A percentile compares a stretch with the other conserved stretches of the same genome.
Conservation (phyloP, 1,284 basidiomycete genomes). For the Malassezia restricta region DNA sequence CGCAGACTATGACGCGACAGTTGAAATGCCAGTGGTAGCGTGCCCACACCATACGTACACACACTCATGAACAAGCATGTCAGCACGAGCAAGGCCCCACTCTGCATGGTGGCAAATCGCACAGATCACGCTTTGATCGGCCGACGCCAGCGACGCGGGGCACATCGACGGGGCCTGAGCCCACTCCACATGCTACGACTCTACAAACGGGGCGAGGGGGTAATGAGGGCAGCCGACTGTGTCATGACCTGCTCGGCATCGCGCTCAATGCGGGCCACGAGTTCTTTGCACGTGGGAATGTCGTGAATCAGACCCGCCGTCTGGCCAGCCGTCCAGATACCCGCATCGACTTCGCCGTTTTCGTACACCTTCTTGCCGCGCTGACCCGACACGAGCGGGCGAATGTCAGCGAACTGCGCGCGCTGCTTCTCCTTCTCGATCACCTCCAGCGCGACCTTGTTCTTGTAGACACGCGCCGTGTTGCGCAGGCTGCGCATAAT, state of each 20-base stretch:
- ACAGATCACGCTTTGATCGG: neutral
- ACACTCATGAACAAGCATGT: slow-evolving; percentile 24
- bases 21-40: slow-evolving; percentile 28
- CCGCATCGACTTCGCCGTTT: slow-evolving; percentile 69
- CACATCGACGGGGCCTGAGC: too few relatives aligned
- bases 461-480: slow-evolving; percentile 78
- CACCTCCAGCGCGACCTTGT: slow-evolving; percentile 66
- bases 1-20: slow-evolving; percentile 31
- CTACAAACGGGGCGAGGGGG: too few relatives aligned
- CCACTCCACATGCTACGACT: too few relatives aligned
- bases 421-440: slow-evolving; percentile 69
- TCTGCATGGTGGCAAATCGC: slow-evolving; percentile 3
- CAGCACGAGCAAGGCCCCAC: neutral
- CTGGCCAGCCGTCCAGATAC: slow-evolving; percentile 76
- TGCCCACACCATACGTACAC: slow-evolving; percentile 33
- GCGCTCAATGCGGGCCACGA: slow-evolving; percentile 60
- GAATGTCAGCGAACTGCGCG: slow-evolving; percentile 74
- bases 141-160: neutral
- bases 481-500: slow-evolving; percentile 73
- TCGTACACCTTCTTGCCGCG: slow-evolving; percentile 71
- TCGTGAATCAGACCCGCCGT: slow-evolving; percentile 71
- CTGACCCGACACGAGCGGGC: slow-evolving; percentile 63
- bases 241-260: slow-evolving; percentile 60
- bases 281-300: slow-evolving; percentile 67
- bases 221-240: neutral